Evolutionary conservation across 768 basidiomycete species (phyloP), one percentile per base, ranked within the genome.

Genomic region (Suillus alpinus): DNA sequence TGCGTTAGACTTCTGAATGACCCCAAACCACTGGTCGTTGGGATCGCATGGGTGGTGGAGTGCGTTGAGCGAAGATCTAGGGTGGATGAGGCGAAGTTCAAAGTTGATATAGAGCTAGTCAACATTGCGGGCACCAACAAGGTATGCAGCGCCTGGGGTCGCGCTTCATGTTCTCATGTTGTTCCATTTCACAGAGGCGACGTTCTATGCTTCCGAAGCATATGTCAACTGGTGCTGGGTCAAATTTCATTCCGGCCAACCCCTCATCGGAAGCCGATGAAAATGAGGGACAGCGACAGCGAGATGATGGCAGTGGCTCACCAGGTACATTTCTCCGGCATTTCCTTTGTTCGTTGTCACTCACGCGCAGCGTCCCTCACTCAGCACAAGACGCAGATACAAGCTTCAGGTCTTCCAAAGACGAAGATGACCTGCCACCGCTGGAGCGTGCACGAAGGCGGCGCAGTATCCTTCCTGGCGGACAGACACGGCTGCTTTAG

Each of bases 31-130:
- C 65, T 76, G 29, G 86, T 93, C 16, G 89, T 96, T 16, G 90
- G 92, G 8, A 91, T 94, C 65, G 88, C 85, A 18, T 95, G 94
- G 94, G 89, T 95, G 5, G 90, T 94, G 2, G 87, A 92, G 68
- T 95, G 92, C 65, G 88, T 83, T 2, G 92, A 94, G 66, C 83
- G 86, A 63, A 79, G 81, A 49, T 72, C 72, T 41, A 82, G 74
- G 49, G 83, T 89, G 3, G 90, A 88, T 26, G 93, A 93, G 69
- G 71, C 76, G 4, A 80, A 76, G 47, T 91, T 86, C 68, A 73
- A 86, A 36, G 80, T 94, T 56, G 85, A 91, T 67, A 74, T 92
- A 3, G 86, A 84, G 20, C 5, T 66, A 37, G 75, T 77, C 56
- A 86, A 87, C 58, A 78, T 89, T 26, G 83, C 83, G 4, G 86